Evolutionary conservation across 2,329 filamentous ascomycete genomes (phyloP).

Genomic region (Fusarium guadeloupense): DNA sequence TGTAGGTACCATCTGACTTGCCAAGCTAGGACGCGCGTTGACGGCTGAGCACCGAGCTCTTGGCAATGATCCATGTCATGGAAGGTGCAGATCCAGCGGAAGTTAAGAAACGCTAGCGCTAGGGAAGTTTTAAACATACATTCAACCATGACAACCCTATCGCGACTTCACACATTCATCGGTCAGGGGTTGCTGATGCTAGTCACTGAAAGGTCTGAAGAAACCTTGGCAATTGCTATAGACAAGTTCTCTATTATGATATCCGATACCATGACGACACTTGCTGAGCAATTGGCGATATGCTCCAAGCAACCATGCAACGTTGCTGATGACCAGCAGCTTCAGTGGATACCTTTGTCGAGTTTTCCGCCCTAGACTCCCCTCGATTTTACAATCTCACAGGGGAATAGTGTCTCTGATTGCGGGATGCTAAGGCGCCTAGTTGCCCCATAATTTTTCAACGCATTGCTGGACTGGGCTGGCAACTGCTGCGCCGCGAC

Average conservation of each 20-base stretch:
- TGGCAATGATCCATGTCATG: conserved; percentile 43
- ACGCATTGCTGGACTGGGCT: conserved; percentile 42
- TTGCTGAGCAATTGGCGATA: not conserved
- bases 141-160: conserved; percentile 42
- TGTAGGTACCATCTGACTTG: conserved; percentile 42
- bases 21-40: conserved; percentile 46
- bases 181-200: conserved; percentile 18
- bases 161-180: conserved; percentile 33
- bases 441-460: conserved; percentile 42
- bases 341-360: conserved; percentile 32
- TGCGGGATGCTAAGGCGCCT: conserved; percentile 38
- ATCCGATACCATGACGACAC: not conserved
- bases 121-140: conserved; percentile 42
- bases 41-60: conserved; percentile 43
- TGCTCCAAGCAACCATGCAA: conserved; percentile 14
- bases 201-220: not conserved
- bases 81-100: conserved; percentile 44
- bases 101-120: conserved; percentile 39
- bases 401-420: conserved; percentile 34
- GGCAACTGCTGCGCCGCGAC: conserved; percentile 42
- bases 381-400: conserved; percentile 30
- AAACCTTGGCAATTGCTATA: conserved; percentile 1
- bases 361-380: conserved; percentile 36
- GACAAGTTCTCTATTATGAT: not conserved
- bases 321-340: conserved; percentile 27